Percentiles rank a stretch among this genome's conserved stretches.
Evolutionary conservation across 2,329 filamentous ascomycete species (phyloP).

Genomic region (Pseudogymnoascus sp.): DNA sequence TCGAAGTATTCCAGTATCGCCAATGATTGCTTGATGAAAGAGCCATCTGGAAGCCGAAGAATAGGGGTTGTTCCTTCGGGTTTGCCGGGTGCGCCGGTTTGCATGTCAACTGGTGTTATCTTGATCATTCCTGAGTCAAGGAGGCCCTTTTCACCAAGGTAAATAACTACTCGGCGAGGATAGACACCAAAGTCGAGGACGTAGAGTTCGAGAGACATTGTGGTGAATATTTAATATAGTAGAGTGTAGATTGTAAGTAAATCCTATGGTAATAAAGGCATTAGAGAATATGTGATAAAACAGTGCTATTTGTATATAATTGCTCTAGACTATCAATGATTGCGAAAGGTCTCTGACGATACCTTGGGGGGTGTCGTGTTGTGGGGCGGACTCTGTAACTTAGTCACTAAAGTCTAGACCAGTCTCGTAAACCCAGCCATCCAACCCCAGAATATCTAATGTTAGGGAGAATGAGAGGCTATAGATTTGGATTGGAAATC

Average conservation of each 20-base stretch:
- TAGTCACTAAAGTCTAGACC: not conserved
- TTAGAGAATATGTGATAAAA: not conserved
- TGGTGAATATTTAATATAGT: not conserved
- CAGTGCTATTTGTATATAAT: not conserved
- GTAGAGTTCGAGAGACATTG: constrained; percentile 14
- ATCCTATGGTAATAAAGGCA: not conserved
- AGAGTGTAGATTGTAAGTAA: not conserved
- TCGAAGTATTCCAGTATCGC: constrained; percentile 24
- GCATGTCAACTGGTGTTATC: not conserved
- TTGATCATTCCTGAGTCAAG: constrained; percentile 6
- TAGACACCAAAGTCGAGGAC: constrained; percentile 12
- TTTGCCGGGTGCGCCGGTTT: constrained; percentile 19
- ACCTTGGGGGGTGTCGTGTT: not conserved
- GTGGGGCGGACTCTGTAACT: not conserved
- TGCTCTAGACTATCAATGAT: not conserved
- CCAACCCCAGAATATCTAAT: not conserved
- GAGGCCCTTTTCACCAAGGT: constrained; percentile 12
- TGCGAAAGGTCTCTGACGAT: not conserved
- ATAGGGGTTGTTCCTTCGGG: constrained; percentile 20
- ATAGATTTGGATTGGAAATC: not conserved
- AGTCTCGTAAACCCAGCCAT: not conserved
- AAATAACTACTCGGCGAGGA: constrained; percentile 14
- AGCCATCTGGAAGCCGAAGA: constrained; percentile 18
- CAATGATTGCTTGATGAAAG: constrained; percentile 22
- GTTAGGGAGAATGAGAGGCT: not conserved